Evolutionary conservation across 2,329 filamentous ascomycete species (phyloP).

Genomic region (Pestalotiopsis sp.): DNA sequence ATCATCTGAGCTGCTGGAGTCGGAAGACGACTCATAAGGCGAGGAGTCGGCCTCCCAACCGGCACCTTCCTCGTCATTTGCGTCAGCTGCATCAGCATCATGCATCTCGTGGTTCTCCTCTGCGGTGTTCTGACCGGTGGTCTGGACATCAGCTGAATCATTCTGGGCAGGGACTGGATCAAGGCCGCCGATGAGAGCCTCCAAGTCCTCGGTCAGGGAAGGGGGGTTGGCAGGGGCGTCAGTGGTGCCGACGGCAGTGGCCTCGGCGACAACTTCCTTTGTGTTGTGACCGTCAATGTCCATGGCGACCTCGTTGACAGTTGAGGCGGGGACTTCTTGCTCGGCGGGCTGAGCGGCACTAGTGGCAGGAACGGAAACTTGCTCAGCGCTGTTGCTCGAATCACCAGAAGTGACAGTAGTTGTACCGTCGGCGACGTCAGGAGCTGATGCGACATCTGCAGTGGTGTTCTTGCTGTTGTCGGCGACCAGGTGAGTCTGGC

Average conservation of each 20-base stretch:
- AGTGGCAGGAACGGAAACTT: background rate
- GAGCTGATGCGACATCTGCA: background rate
- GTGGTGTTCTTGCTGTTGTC: background rate
- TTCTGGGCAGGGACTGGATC: conserved; percentile 22
- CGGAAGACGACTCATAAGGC: conserved; percentile 69
- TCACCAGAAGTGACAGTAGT: background rate
- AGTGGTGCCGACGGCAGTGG: background rate
- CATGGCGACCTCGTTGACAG: conserved; percentile 12
- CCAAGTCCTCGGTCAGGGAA: conserved; percentile 33
- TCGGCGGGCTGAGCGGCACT: background rate
- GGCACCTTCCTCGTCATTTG: conserved; percentile 36
- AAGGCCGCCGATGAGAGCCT: conserved; percentile 31
- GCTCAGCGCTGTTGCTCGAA: background rate
- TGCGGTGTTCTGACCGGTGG: conserved; percentile 7
- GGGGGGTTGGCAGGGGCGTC: conserved; percentile 31
- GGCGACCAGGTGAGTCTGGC: background rate
- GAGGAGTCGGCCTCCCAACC: conserved; percentile 88
- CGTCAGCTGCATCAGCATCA: conserved; percentile 12
- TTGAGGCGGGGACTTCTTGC: background rate
- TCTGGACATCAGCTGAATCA: conserved; percentile 7
- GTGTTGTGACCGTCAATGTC: conserved; percentile 14
- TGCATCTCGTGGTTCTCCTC: conserved; percentile 19
- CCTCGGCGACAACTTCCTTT: background rate
- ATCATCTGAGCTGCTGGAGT: conserved; percentile 60
- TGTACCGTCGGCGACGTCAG: background rate